Base-by-base conservation (phyloP, 257 asterid genomes). In the Striga asiatica region DNA sequence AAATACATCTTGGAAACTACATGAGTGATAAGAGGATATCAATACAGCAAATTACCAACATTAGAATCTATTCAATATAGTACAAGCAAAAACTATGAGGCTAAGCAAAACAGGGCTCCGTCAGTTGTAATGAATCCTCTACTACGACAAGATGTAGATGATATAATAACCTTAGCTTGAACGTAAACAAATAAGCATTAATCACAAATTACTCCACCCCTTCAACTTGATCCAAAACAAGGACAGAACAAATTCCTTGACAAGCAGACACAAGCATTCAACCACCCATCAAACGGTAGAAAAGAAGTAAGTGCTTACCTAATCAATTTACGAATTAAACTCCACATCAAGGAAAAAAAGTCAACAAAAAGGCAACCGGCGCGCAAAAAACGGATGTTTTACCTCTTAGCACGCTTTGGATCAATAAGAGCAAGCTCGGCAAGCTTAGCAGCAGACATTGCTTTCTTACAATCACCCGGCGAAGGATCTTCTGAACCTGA, bases 371-470 rank as follows among this genome's bases (percentile, higher is more conserved):
- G n/a, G n/a, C n/a, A n/a, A n/a, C n/a, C n/a, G n/a, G n/a, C n/a
- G n/a, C n/a, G n/a, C n/a, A n/a, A 7, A 41, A 35, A 48, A 9
- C 22, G 35, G 56, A 69, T 39, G 29, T 38, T 27, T 6, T 79
- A 86, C 98, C 98, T 76, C 76, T 91, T 91, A 19, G 98, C 98
- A 64, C 97, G 95, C 69, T 91, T 91, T 18, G 97, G 98, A 78
- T 91, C 98, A 46, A 87, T 71, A 28, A 87, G 79, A 47, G 98
- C 98, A 61, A 91, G 96, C 68, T 91, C 98, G 60, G 96, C 88
- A 61, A 91, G 96, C 79, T 91, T 91, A 56, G 97, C 89, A 56
- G 95, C 94, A 71, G 98, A 87, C 51, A 79, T 70, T 6, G 98
- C 85, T 75, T 91, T 91, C 82, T 87, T 91, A 60, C 86, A 63